phyloP scores from a whole-genome alignment of 2,329 filamentous ascomycete species.

The Akanthomyces lecanii region DNA sequence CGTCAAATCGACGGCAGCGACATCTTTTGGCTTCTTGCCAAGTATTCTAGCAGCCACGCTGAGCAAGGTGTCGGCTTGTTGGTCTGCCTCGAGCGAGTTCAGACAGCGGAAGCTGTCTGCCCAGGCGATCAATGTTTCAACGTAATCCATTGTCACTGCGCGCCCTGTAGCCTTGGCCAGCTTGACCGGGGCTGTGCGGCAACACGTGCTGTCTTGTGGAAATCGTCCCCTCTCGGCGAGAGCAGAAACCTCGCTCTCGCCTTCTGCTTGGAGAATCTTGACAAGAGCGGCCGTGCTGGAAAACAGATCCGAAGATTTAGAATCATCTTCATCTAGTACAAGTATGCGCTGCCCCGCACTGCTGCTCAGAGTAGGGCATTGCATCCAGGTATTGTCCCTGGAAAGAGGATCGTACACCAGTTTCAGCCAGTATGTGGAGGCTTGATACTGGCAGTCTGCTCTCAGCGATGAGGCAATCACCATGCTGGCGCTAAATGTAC shows the following conservation, averaged over 20 bases:
- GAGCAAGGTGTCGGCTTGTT: constrained; percentile 5
- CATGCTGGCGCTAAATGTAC: not conserved
- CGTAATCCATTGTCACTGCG: constrained; percentile 11
- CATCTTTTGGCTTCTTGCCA: not conserved
- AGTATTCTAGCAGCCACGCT: not conserved
- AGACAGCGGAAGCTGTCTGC: constrained; percentile 4
- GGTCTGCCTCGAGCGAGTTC: constrained; percentile 11
- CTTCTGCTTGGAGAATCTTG: not conserved
- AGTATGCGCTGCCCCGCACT: not conserved
- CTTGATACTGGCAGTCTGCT: constrained; percentile 4
- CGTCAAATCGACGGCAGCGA: constrained; percentile 1
- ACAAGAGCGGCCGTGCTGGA: not conserved
- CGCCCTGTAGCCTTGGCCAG: constrained; percentile 1
- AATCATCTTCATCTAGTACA: not conserved
- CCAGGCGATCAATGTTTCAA: constrained; percentile 10
- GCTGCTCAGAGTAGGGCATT: not conserved
- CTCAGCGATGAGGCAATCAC: constrained; percentile 5
- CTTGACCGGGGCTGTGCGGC: constrained; percentile 1
- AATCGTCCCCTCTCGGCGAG: not conserved
- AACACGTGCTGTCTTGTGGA: constrained; percentile 11
- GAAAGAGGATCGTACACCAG: constrained; percentile 7
- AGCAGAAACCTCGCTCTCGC: not conserved
- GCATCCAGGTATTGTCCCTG: constrained; percentile 15
- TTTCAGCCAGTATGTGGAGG: constrained; percentile 9
- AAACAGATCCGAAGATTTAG: constrained; percentile 5